phyloP scores from a whole-genome alignment of 2,329 filamentous ascomycete species.

The Fusarium longipes region DNA sequence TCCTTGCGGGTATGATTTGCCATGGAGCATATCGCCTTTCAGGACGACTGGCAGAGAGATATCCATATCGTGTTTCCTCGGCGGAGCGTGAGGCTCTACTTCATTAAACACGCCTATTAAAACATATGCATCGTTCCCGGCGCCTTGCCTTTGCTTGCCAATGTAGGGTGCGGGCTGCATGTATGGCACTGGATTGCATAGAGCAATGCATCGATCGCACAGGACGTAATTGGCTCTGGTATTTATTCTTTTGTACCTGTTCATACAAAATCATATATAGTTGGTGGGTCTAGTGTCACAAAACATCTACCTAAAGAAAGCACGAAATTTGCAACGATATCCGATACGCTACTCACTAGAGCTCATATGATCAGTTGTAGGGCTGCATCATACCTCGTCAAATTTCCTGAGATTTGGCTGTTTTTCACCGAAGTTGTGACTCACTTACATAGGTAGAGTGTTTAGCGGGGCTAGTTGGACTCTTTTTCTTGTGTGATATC shows the following conservation, averaged over 20 bases:
- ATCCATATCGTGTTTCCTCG: constrained; percentile 36
- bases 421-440: constrained; percentile 7
- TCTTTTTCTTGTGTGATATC: background rate
- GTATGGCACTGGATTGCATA: background rate
- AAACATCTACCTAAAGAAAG: background rate
- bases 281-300: background rate
- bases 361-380: constrained; percentile 2
- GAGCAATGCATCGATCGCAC: background rate
- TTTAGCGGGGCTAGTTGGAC: constrained; percentile 1
- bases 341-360: background rate
- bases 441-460: background rate
- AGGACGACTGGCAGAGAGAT: constrained; percentile 57
- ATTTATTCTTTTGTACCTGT: background rate
- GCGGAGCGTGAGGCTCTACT: constrained; percentile 50
- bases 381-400: background rate
- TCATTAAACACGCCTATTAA: too few relatives aligned
- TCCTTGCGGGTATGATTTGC: constrained; percentile 83
- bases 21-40: constrained; percentile 72
- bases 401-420: background rate
- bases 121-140: constrained; percentile 1
- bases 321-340: background rate
- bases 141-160: background rate
- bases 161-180: background rate
- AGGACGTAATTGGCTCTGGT: background rate
- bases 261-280: background rate